These are phyloP conservation scores for Trifolium dubium DNA, from an alignment of 306 rosid genomes.

Conservation along the genomic window DNA sequence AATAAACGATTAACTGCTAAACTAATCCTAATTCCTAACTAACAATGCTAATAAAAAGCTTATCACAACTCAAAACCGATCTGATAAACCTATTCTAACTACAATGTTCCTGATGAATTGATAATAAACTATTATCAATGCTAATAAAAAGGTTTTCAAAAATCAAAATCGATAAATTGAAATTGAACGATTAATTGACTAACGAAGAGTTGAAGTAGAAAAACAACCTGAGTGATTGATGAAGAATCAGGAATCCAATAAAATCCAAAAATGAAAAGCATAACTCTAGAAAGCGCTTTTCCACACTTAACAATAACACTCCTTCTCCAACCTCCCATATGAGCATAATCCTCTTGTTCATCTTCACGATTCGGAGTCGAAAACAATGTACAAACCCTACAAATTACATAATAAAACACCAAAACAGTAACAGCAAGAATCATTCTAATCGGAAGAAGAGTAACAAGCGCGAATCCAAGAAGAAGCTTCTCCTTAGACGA, in stretches of 20 bases:
- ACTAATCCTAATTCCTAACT: background rate
- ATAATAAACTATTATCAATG: too few relatives aligned
- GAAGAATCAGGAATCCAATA: slow-evolving; percentile 70
- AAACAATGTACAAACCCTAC: slow-evolving; percentile 76
- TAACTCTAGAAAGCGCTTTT: slow-evolving; percentile 67
- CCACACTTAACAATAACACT: slow-evolving; percentile 66
- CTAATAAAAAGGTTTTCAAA: too few relatives aligned
- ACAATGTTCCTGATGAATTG: too few relatives aligned
- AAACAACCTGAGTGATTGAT: background rate
- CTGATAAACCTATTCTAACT: background rate
- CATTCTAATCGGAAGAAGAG: slow-evolving; percentile 80
- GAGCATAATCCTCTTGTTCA: slow-evolving; percentile 89
- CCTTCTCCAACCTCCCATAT: slow-evolving; percentile 82
- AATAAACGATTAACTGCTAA: background rate
- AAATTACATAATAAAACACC: slow-evolving; percentile 69
- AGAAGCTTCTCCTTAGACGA: slow-evolving; percentile 71
- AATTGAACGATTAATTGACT: background rate
- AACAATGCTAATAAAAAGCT: background rate
- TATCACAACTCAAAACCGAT: background rate
- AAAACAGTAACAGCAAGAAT: slow-evolving; percentile 49
- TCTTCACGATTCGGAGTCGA: slow-evolving; percentile 66
- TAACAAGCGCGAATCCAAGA: slow-evolving; percentile 66
- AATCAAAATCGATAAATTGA: background rate
- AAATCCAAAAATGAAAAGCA: slow-evolving; percentile 84
- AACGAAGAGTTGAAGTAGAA: background rate